Conservation (phyloP, 805 yeast genomes). For the Saccharomyces cerevisiae region DNA sequence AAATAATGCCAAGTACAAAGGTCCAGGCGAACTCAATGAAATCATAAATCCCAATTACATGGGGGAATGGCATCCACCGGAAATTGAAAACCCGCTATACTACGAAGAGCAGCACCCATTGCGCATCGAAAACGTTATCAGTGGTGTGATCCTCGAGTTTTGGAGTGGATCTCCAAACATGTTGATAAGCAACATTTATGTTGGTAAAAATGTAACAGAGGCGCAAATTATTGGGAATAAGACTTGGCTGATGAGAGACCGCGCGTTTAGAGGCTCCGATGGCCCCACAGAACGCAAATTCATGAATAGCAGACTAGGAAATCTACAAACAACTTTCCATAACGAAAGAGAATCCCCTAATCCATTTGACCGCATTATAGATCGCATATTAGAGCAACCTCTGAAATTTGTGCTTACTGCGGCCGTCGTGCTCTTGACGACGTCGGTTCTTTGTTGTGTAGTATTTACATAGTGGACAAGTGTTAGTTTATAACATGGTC, state of each 20-base stretch:
- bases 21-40: constrained; percentile 67
- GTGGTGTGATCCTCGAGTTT: constrained; percentile 64
- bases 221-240: constrained; percentile 78
- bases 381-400: background rate
- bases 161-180: constrained; percentile 79
- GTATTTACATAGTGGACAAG: background rate
- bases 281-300: background rate
- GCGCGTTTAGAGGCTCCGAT: background rate
- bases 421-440: background rate
- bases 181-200: constrained; percentile 72
- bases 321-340: background rate
- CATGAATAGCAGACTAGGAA: background rate
- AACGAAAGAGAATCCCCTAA: background rate
- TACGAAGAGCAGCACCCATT: constrained; percentile 51
- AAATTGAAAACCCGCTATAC: constrained; percentile 62
- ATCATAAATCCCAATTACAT: constrained; percentile 66
- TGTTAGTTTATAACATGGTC: background rate
- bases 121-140: constrained; percentile 61
- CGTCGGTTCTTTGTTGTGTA: background rate
- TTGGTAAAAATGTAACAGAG: constrained; percentile 77
- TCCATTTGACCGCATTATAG: background rate
- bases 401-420: background rate
- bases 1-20: constrained; percentile 62
- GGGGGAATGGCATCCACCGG: constrained; percentile 71
- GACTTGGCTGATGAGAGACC: constrained; percentile 37